Percentiles rank a stretch among this genome's conserved stretches.
Conservation (phyloP, 2,329 filamentous ascomycete genomes). For the Diplocarpon rosae region DNA sequence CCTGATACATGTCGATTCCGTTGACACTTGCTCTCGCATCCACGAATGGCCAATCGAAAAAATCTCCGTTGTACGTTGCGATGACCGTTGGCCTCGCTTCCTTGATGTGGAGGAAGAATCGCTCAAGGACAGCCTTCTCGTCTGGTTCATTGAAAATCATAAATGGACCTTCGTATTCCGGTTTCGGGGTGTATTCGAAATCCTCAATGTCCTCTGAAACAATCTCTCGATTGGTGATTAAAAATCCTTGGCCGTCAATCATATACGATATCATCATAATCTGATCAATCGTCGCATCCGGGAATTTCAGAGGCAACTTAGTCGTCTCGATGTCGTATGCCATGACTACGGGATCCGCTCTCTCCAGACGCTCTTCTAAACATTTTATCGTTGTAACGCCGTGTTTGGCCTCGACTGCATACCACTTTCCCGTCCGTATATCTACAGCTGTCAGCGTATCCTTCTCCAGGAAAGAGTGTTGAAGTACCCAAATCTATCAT, state of each 20-base stretch:
- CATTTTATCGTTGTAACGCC: slow-evolving; percentile 73
- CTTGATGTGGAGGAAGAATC: slow-evolving; percentile 94
- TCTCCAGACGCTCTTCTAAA: slow-evolving; percentile 76
- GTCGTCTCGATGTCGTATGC: slow-evolving; percentile 99
- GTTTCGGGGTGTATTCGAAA: slow-evolving; percentile 96
- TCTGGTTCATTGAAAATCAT: slow-evolving; percentile 98
- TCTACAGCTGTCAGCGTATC: slow-evolving; percentile 40
- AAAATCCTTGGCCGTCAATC: slow-evolving; percentile 96
- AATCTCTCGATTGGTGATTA: slow-evolving; percentile 96
- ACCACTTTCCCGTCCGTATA: slow-evolving; percentile 95
- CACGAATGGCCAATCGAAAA: slow-evolving; percentile 99
- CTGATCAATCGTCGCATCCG: slow-evolving; percentile 86
- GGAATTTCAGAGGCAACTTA: slow-evolving; percentile 92
- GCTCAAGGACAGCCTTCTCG: slow-evolving; percentile 75
- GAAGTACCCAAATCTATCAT: slow-evolving; percentile 77
- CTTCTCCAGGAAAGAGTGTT: background rate
- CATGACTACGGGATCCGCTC: slow-evolving; percentile 94
- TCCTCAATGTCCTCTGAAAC: slow-evolving; percentile 95
- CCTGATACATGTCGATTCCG: slow-evolving; percentile 98
- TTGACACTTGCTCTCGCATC: slow-evolving; percentile 86
- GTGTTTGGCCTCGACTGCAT: slow-evolving; percentile 88
- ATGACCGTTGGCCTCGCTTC: slow-evolving; percentile 92
- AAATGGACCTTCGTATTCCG: slow-evolving; percentile 89
- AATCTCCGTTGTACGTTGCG: slow-evolving; percentile 99
- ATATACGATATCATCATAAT: slow-evolving; percentile 99